Evolutionary conservation across 352 stramenopile species (phyloP).

Genomic region (Phytophthora pini): DNA sequence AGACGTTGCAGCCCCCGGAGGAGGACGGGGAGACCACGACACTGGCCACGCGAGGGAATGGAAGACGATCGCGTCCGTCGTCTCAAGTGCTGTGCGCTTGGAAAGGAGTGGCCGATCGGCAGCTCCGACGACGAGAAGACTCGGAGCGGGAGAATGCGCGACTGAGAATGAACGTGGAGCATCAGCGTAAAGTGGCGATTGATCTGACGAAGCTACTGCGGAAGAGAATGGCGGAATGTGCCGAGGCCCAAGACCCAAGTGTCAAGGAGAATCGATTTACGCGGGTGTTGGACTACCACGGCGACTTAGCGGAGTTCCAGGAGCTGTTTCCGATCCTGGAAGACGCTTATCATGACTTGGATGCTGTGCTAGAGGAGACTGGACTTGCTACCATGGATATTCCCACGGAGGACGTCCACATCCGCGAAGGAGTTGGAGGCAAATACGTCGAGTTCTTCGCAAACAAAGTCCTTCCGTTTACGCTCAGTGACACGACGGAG

Average conservation of each 20-base stretch:
- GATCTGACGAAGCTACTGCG: slow-evolving; percentile 33
- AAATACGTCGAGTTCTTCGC: slow-evolving; percentile 4
- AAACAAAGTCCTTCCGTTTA: background rate
- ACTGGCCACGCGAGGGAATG: slow-evolving; percentile 3
- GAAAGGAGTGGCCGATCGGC: slow-evolving; percentile 39
- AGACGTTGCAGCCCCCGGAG: slow-evolving; percentile 29
- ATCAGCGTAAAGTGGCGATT: slow-evolving; percentile 33
- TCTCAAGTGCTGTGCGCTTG: slow-evolving; percentile 36
- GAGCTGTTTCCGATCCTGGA: slow-evolving; percentile 40
- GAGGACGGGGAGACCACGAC: slow-evolving; percentile 8
- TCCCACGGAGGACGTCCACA: background rate
- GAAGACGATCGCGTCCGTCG: slow-evolving; percentile 13
- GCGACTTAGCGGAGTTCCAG: slow-evolving; percentile 38
- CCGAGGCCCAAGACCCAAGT: slow-evolving; percentile 23
- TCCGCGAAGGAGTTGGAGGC: slow-evolving; percentile 7
- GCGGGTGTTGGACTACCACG: slow-evolving; percentile 32
- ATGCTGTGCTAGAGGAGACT: slow-evolving; percentile 33
- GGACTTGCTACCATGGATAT: slow-evolving; percentile 39
- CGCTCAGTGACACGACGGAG: slow-evolving; percentile 6
- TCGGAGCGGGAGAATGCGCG: slow-evolving; percentile 49
- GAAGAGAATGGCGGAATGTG: slow-evolving; percentile 35
- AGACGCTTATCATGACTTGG: slow-evolving; percentile 34
- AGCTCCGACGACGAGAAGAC: slow-evolving; percentile 40
- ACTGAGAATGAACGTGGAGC: slow-evolving; percentile 50
- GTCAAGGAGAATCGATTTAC: slow-evolving; percentile 29